A percentile compares a stretch with the other conserved stretches of the same genome.
Evolutionary conservation across 1,139 yeast species (phyloP).

Genomic region (Protomyces pachydermus): DNA sequence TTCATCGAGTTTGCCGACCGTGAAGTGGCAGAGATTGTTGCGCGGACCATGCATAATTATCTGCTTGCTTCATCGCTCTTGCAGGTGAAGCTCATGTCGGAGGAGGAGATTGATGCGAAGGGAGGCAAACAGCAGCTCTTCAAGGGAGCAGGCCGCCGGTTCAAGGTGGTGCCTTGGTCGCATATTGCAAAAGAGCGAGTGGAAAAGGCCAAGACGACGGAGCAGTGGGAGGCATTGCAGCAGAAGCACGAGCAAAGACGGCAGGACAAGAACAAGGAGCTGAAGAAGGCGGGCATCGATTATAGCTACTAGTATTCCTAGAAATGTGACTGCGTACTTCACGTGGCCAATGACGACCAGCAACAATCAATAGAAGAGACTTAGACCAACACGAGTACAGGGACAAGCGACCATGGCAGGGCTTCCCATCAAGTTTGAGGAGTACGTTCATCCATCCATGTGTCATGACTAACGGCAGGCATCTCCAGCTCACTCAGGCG

Average conservation of each 20-base stretch:
- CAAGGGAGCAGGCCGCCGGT: conserved; percentile 53
- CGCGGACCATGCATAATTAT: conserved; percentile 94
- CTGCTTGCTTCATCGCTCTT: conserved; percentile 79
- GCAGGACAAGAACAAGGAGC: conserved; percentile 47
- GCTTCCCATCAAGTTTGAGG: conserved; percentile 27
- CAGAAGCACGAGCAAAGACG: conserved; percentile 49
- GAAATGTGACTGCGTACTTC: not conserved
- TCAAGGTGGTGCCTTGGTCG: conserved; percentile 60
- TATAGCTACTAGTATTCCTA: conserved; percentile 35
- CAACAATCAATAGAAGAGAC: not conserved
- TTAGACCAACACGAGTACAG: not conserved
- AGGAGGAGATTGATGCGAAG: conserved; percentile 42
- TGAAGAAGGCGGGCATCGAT: conserved; percentile 51
- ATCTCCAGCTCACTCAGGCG: conserved; percentile 40
- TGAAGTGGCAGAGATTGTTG: conserved; percentile 80
- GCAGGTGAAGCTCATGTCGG: conserved; percentile 56
- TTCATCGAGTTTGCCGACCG: conserved; percentile 72
- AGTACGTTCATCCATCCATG: not conserved
- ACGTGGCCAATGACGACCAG: not conserved
- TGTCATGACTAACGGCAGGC: not conserved
- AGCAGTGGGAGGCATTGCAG: conserved; percentile 57
- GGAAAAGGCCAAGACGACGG: conserved; percentile 54
- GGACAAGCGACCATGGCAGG: conserved; percentile 4
- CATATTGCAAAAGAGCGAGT: conserved; percentile 52
- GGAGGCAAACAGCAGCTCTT: conserved; percentile 43